These are phyloP conservation scores for Aspergillus sp. DNA, from an alignment of 2,329 filamentous ascomycete genomes.

Conservation along the genomic window DNA sequence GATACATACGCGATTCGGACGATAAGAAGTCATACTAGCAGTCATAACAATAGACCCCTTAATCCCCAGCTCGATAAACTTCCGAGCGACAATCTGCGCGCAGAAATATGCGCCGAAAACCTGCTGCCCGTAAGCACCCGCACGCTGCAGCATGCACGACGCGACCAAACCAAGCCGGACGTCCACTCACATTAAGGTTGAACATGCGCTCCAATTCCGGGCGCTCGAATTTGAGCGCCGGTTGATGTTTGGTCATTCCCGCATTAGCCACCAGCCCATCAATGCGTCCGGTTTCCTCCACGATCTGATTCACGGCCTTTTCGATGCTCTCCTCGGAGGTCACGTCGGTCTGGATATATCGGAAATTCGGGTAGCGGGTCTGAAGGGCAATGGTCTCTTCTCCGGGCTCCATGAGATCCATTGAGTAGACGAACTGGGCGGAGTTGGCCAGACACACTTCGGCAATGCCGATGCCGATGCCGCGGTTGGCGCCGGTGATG, in stretches of 20 bases:
- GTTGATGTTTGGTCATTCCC: slow-evolving; percentile 50
- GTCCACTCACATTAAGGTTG: slow-evolving; percentile 44
- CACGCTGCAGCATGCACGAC: neutral
- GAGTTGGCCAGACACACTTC: slow-evolving; percentile 50
- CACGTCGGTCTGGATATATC: slow-evolving; percentile 50
- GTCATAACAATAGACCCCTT: slow-evolving; percentile 48
- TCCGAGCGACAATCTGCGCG: slow-evolving; percentile 31
- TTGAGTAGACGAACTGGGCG: slow-evolving; percentile 42
- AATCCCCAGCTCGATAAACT: slow-evolving; percentile 46
- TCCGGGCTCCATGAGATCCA: slow-evolving; percentile 41
- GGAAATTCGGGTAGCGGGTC: slow-evolving; percentile 46
- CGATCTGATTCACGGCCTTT: slow-evolving; percentile 44
- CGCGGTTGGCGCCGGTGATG: slow-evolving; percentile 39
- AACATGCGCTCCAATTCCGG: slow-evolving; percentile 45
- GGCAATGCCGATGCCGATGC: slow-evolving; percentile 51
- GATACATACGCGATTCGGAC: slow-evolving; percentile 45
- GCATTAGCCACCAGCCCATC: slow-evolving; percentile 49
- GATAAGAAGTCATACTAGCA: slow-evolving; percentile 51
- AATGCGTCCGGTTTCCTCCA: slow-evolving; percentile 40
- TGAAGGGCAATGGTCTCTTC: slow-evolving; percentile 37
- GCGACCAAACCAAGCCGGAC: too few relatives aligned
- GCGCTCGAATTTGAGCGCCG: slow-evolving; percentile 47
- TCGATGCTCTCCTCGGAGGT: slow-evolving; percentile 46
- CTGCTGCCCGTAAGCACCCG: slow-evolving; percentile 5
- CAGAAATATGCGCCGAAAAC: slow-evolving; percentile 35